Evolutionary conservation across 805 yeast genomes (phyloP), one percentile per base, ranked within the genome.

Genomic region (Tetrapisispora pingtungensis): DNA sequence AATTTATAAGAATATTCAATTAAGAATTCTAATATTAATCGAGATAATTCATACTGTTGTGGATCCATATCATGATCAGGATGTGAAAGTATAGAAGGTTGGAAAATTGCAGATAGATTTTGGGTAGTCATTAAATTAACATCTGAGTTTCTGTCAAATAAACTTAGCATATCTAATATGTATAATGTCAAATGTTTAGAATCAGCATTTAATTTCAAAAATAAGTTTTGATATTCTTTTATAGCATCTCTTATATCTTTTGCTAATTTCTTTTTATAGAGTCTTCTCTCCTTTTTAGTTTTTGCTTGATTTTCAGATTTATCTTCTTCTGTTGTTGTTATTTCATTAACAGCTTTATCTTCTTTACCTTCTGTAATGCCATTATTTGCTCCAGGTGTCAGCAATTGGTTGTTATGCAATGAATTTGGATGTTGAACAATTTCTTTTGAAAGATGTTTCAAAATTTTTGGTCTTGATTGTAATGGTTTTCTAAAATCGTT

Each of bases 91-190:
- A 90, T 78, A 15, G 96, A 84, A 2, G 97, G 97, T 65, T 90
- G 97, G 67, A 93, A 93, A 44, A 90, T 84, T 3, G 97, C 95
- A 0, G 97, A 95, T 48, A 90, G 69, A 60, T 93, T 90, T 53
- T 85, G 75, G 1, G 95, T 83, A 2, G 95, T 80, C 98, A 90
- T 90, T 49, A 85, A 69, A 59, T 88, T 90, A 47, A 75, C 76
- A 37, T 73, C 75, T 12, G 90, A 73, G 53, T 82, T 78, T 44
- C 80, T 75, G 37, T 84, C 81, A 54, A 90, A 90, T 67, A 86
- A 74, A 10, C 93, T 81, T 46, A 90, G 70, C 52, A 93, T 67
- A 63, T 93, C 97, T 48, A 93, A 66, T 17, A 93, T 75, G 66
- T 93, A 90, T 49, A 87, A 80, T 12, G 93, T 68, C 24, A 93